Evolutionary conservation across 78 protist genomes (phyloP), one percentile per base, ranked within the genome.

Genomic region (Dictyostelium capitatum): DNA sequence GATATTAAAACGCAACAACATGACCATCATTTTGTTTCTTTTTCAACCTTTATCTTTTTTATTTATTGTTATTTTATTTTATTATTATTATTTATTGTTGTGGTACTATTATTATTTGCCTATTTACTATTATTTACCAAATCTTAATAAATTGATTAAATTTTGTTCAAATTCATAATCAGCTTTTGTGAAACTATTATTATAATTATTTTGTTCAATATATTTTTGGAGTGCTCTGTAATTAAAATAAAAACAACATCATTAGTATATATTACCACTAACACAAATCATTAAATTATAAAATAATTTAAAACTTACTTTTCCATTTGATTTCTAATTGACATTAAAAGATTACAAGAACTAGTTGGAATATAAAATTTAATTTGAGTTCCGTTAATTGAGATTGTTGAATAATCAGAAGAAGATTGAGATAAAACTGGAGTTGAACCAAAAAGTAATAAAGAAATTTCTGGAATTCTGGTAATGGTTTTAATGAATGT

Each of bases 311-410:
- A 67, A 10, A 25, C 77, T 9, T 72, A 72, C 79, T 72, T 72
- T 72, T 72, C 79, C 50, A 72, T 43, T 43, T 72, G 57, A 8
- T 72, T 54, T 72, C 79, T 72, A n/a, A 72, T 43, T 72, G 57
- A 43, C 10, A 75, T n/a, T 41, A 75, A 41, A 25, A 75, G 48
- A 25, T 75, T 20, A 30, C 81, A 43, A 50, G 41, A 28, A n/a
- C 14, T n/a, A 15, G 62, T 75, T 43, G 81, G 62, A 25, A 75
- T 19, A 54, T 75, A 25, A 48, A 75, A 75, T 75, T 75, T 75
- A 75, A 75, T 48, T 75, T 51, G 81, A 41, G 81, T 75, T 41
- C 54, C 54, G 20, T 72, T 23, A n/a, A 72, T 75, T 30, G 41
- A 4, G 51, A 75, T 30, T 23, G 43, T 23, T 48, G 54, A 41